Conservation (phyloP, 306 rosid species). For the Vigna hirtella region DNA sequence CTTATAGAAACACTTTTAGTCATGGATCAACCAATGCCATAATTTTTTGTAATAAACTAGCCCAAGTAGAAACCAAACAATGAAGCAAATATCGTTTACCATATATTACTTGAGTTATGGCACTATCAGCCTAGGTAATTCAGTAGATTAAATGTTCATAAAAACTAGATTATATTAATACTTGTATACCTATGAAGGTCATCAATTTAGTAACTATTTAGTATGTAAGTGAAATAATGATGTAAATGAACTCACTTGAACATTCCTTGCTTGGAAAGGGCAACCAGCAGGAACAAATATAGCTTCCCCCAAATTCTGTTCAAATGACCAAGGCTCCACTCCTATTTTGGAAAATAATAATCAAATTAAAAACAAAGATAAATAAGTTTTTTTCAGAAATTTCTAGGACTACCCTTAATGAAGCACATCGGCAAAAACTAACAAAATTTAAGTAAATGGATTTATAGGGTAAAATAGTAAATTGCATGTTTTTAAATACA, state of each 20-base stretch:
- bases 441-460: not conserved
- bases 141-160: slow-evolving; percentile 11
- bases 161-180: slow-evolving; percentile 4
- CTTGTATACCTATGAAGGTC: slow-evolving; percentile 7
- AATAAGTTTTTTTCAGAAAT: not conserved
- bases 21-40: not conserved
- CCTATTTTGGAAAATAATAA: slow-evolving; percentile 60
- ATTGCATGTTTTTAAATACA: not conserved
- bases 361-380: slow-evolving; percentile 26
- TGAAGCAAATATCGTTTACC: slow-evolving; percentile 10
- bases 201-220: not conserved
- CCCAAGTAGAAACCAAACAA: not conserved
- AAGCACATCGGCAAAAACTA: slow-evolving; percentile 17
- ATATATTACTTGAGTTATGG: slow-evolving; percentile 11
- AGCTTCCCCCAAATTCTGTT: slow-evolving; percentile 87
- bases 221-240: slow-evolving; percentile 27
- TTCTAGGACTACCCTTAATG: slow-evolving; percentile 26
- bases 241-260: slow-evolving; percentile 65
- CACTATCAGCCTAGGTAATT: not conserved
- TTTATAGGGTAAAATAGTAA: not conserved
- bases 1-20: slow-evolving; percentile 12
- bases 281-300: slow-evolving; percentile 96
- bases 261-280: slow-evolving; percentile 92
- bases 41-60: not conserved
- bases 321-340: slow-evolving; percentile 97